Percentiles rank a stretch among this genome's conserved stretches.
Conservation (phyloP, 1,284 basidiomycete genomes). For the Mycena citricolor region DNA sequence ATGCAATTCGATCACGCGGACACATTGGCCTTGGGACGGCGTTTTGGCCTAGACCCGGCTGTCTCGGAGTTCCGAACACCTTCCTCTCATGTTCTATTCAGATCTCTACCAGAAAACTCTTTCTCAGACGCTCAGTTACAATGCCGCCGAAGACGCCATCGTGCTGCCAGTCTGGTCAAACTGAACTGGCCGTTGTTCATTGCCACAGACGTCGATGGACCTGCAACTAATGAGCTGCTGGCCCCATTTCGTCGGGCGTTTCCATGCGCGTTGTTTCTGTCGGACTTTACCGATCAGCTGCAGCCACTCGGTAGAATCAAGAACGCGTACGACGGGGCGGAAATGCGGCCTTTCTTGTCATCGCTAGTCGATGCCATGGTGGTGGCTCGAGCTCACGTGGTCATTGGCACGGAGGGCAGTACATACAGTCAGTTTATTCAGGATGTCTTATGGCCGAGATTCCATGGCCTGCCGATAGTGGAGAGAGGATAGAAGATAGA, state of each 20-base stretch:
- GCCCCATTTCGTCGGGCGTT: constrained; percentile 55
- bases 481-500: constrained; percentile 44
- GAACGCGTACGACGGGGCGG: constrained; percentile 55
- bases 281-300: constrained; percentile 49
- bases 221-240: constrained; percentile 46
- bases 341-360: constrained; percentile 48
- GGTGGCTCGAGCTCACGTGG: constrained; percentile 51
- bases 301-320: constrained; percentile 39
- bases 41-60: too few relatives aligned
- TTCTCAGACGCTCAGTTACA: constrained; percentile 4
- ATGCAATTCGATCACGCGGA: constrained; percentile 41
- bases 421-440: constrained; percentile 72
- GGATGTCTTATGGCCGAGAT: constrained; percentile 64
- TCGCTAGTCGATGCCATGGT: constrained; percentile 74
- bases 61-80: too few relatives aligned
- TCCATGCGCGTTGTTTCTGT: constrained; percentile 68
- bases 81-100: too few relatives aligned
- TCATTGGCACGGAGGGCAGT: constrained; percentile 68
- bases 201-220: constrained; percentile 62
- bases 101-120: too few relatives aligned
- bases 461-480: constrained; percentile 53
- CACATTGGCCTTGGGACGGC: constrained; percentile 36
- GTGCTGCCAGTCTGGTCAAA: constrained; percentile 23
- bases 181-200: constrained; percentile 70
- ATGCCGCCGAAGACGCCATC: constrained; percentile 24